phyloP scores from a whole-genome alignment of 1,284 basidiomycete genomes.

The Gymnopus androsaceus region DNA sequence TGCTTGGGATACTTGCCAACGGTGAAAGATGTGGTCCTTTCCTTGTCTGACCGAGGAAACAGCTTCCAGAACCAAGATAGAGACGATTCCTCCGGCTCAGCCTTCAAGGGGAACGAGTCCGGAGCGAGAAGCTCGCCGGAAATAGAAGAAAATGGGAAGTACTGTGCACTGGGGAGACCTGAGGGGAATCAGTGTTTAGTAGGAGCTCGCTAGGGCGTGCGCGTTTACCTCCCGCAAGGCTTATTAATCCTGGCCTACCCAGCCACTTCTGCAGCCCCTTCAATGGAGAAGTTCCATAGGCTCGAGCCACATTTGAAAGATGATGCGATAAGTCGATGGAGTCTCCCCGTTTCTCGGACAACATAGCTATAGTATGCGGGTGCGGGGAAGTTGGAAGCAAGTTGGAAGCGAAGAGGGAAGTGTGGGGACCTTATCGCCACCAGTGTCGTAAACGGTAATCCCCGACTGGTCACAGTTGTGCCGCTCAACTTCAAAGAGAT shows the following conservation, averaged over 20 bases:
- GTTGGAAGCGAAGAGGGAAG: no score
- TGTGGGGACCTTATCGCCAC: no score
- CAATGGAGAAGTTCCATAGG: constrained; percentile 57
- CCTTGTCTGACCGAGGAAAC: constrained; percentile 46
- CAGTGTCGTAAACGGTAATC: no score
- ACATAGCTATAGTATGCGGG: no score
- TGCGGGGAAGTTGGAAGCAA: no score
- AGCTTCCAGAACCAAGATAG: constrained; percentile 70
- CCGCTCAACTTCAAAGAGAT: no score
- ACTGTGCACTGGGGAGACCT: constrained; percentile 63
- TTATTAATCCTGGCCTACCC: constrained; percentile 50
- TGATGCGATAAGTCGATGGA: constrained; percentile 31
- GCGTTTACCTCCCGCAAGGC: constrained; percentile 56
- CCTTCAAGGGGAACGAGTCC: constrained; percentile 35
- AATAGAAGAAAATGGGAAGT: constrained; percentile 65
- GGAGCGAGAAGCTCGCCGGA: constrained; percentile 44
- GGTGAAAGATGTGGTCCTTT: constrained; percentile 51
- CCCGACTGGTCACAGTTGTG: no score
- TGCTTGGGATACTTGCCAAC: constrained; percentile 62
- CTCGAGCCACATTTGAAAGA: constrained; percentile 39
- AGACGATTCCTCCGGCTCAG: constrained; percentile 32
- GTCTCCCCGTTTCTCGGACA: constrained; percentile 35
- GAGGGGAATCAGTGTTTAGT: not conserved
- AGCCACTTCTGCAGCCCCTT: constrained; percentile 65
- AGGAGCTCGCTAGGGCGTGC: not conserved